These are phyloP conservation scores for Hypoxylon sp. DNA, from an alignment of 2,329 filamentous ascomycete species.

Conservation along the genomic window DNA sequence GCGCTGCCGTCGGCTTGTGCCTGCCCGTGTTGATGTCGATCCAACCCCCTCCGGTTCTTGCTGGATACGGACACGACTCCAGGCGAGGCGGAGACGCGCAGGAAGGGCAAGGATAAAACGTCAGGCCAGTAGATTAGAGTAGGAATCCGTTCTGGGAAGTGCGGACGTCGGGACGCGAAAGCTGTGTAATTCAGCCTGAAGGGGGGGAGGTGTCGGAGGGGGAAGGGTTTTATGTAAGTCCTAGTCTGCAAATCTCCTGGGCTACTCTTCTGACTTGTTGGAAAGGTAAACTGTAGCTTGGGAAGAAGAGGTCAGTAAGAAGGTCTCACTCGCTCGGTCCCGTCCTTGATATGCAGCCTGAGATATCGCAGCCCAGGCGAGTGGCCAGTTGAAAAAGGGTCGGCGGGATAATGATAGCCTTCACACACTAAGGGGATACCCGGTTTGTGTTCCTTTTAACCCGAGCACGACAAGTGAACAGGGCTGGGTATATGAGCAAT, in stretches of 20 bases:
- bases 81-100: conserved; percentile 30
- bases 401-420: not conserved
- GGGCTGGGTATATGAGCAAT: conserved; percentile 14
- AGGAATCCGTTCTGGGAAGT: conserved; percentile 29
- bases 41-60: conserved; percentile 18
- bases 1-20: too few relatives aligned
- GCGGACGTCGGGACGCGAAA: conserved; percentile 32
- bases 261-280: conserved; percentile 11
- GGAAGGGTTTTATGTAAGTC: conserved; percentile 14
- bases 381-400: not conserved
- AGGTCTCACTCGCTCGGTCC: too few relatives aligned
- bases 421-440: not conserved
- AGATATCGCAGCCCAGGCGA: not conserved
- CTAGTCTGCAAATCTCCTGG: conserved; percentile 10
- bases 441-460: conserved; percentile 7
- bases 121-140: conserved; percentile 27
- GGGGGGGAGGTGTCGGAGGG: too few relatives aligned
- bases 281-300: conserved; percentile 7
- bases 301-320: conserved; percentile 1
- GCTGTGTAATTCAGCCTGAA: conserved; percentile 36
- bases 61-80: conserved; percentile 19
- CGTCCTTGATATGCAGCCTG: not conserved
- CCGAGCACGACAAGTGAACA: conserved; percentile 7
- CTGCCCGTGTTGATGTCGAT: too few relatives aligned
- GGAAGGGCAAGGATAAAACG: conserved; percentile 16